These are phyloP conservation scores for Pseudogymnoascus sp. DNA, from an alignment of 2,329 filamentous ascomycete species.

Conservation along the genomic window DNA sequence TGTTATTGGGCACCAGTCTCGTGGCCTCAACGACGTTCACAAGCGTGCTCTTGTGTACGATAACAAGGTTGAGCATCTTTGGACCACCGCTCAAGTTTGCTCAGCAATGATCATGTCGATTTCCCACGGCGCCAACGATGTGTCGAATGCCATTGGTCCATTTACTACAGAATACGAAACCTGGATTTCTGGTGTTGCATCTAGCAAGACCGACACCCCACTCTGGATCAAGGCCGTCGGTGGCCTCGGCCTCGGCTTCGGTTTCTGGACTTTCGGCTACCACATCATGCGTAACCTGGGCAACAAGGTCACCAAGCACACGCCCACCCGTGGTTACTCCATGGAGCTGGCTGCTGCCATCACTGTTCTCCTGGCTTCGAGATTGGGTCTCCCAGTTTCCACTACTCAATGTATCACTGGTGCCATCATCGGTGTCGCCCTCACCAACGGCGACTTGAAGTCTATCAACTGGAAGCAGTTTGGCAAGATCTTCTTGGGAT, in stretches of 20 bases:
- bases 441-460: conserved; percentile 64
- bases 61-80: conserved; percentile 60
- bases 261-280: conserved; percentile 68
- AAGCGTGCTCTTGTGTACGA: conserved; percentile 45
- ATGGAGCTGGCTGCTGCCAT: conserved; percentile 77
- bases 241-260: conserved; percentile 53
- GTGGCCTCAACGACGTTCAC: conserved; percentile 11
- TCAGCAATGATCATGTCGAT: conserved; percentile 43
- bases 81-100: conserved; percentile 45
- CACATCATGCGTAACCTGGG: conserved; percentile 77
- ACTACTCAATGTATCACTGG: conserved; percentile 76
- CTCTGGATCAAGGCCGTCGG: conserved; percentile 70
- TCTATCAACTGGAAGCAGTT: conserved; percentile 72
- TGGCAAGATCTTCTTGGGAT: conserved; percentile 56
- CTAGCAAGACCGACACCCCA: conserved; percentile 57
- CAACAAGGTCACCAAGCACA: conserved; percentile 70
- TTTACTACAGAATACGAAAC: conserved; percentile 64
- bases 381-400: conserved; percentile 66
- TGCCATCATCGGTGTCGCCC: conserved; percentile 67
- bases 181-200: conserved; percentile 56
- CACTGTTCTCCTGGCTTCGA: conserved; percentile 67
- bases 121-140: conserved; percentile 67
- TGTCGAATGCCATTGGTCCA: conserved; percentile 61
- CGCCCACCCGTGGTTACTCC: conserved; percentile 49
- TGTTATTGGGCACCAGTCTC: conserved; percentile 12